Conservation (phyloP, 345 rosid genomes). For the Diplotaxis tenuifolia region DNA sequence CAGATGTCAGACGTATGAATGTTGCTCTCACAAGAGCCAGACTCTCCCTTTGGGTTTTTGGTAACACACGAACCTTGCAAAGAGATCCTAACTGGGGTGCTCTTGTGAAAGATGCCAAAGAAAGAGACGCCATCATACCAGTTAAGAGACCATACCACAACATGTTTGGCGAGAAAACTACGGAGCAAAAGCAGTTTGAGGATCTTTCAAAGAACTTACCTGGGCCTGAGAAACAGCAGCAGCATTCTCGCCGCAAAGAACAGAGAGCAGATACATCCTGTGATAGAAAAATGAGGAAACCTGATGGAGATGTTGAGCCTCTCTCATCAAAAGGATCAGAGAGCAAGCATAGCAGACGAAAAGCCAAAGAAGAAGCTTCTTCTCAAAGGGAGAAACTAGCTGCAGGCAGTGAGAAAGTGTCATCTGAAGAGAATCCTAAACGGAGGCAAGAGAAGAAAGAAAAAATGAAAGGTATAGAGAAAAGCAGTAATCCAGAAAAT, state of each 20-base stretch:
- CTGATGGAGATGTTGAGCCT: conserved; percentile 27
- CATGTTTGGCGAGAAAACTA: conserved; percentile 41
- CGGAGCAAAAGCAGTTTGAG: conserved; percentile 28
- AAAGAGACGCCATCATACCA: conserved; percentile 65
- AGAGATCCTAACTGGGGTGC: conserved; percentile 78
- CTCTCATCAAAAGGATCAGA: conserved; percentile 33
- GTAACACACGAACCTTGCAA: conserved; percentile 76
- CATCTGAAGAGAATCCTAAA: conserved; percentile 28
- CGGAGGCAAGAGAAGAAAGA: conserved; percentile 36
- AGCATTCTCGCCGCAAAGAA: conserved; percentile 12
- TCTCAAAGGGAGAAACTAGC: conserved; percentile 21
- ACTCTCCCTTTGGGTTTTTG: conserved; percentile 90
- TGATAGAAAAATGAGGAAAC: conserved; percentile 30
- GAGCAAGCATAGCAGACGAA: conserved; percentile 33
- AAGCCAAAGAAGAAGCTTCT: conserved; percentile 38
- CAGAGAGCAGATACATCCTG: conserved; percentile 31
- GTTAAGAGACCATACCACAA: conserved; percentile 55
- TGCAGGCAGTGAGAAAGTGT: conserved; percentile 32
- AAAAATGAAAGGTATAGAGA: conserved; percentile 28
- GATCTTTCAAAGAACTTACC: neutral
- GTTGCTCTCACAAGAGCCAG: conserved; percentile 96
- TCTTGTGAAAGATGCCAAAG: conserved; percentile 78
- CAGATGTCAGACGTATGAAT: conserved; percentile 94
- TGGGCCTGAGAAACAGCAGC: conserved; percentile 36
- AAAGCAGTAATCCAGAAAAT: conserved; percentile 13